phyloP scores from a whole-genome alignment of 148 eudicot species.

The Selenicereus undatus region DNA sequence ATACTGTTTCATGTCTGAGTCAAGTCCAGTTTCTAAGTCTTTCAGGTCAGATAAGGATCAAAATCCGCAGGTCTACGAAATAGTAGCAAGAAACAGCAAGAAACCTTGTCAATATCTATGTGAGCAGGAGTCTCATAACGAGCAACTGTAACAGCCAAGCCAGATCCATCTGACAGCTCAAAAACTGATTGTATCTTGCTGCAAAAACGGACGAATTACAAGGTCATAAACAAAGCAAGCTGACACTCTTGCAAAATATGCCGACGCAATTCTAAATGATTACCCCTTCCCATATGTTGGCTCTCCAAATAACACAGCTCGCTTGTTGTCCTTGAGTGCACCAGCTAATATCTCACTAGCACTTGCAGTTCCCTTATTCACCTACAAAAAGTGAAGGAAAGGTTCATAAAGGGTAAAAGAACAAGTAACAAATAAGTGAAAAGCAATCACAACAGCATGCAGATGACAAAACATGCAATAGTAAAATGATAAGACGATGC shows the following conservation, averaged over 20 bases:
- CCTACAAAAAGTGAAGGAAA: constrained; percentile 33
- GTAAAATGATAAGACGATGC: not conserved
- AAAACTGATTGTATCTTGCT: constrained; percentile 98
- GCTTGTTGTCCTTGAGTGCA: constrained; percentile 94
- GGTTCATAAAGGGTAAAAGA: not conserved
- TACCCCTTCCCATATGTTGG: constrained; percentile 99
- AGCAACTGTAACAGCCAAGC: constrained; percentile 95
- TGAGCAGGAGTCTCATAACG: constrained; percentile 98
- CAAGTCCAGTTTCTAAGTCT: not conserved
- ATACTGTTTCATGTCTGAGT: not conserved
- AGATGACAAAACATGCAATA: not conserved
- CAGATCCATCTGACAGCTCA: constrained; percentile 98
- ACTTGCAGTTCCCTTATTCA: constrained; percentile 99
- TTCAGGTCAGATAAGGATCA: not conserved
- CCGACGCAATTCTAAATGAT: constrained; percentile 4
- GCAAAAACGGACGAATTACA: constrained; percentile 7
- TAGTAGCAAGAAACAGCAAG: constrained; percentile 18
- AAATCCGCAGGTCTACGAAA: not conserved
- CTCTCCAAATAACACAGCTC: constrained; percentile 87
- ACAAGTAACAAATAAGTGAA: not conserved
- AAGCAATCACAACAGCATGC: not conserved
- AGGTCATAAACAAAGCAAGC: not conserved
- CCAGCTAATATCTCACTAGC: constrained; percentile 99
- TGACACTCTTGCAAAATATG: not conserved
- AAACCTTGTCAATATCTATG: constrained; percentile 90